A percentile compares a stretch with the other conserved stretches of the same genome.
phyloP scores from a whole-genome alignment of 208 protist genomes.

The Lotmaria passim region DNA sequence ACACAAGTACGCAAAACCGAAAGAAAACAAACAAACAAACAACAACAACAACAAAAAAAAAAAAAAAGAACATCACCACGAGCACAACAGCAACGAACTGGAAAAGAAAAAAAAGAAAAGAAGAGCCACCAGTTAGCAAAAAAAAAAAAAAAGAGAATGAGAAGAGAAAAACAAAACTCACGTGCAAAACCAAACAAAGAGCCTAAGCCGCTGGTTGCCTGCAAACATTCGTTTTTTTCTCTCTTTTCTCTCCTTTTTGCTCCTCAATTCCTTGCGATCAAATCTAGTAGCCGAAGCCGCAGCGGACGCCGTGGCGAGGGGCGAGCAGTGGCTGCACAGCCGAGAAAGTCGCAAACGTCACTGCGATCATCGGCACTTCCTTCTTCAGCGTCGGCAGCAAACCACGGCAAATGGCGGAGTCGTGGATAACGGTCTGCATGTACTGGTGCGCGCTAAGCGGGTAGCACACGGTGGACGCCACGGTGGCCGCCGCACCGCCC shows the following conservation, averaged over 20 bases:
- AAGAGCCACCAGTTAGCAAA: neutral
- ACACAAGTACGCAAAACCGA: too few relatives aligned
- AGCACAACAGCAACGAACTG: neutral
- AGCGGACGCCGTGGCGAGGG: constrained; percentile 79
- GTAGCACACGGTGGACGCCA: constrained; percentile 89
- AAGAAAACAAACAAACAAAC: too few relatives aligned
- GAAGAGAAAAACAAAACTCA: neutral
- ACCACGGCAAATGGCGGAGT: constrained; percentile 88
- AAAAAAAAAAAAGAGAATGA: neutral
- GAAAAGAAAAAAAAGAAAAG: neutral
- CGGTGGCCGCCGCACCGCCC: constrained; percentile 76
- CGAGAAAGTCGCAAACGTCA: constrained; percentile 83
- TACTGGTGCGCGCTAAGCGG: constrained; percentile 86
- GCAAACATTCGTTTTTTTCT: too few relatives aligned
- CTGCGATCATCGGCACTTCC: constrained; percentile 91
- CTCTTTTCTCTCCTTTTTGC: neutral
- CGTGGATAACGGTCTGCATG: constrained; percentile 91
- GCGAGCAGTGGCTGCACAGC: constrained; percentile 78
- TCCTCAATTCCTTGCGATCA: constrained; percentile 24
- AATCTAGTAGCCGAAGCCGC: constrained; percentile 91
- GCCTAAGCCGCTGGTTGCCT: too few relatives aligned
- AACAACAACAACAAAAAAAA: too few relatives aligned
- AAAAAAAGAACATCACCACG: neutral
- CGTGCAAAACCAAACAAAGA: too few relatives aligned
- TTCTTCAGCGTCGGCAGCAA: constrained; percentile 76